These are phyloP conservation scores for Cyberlindnera maclurae DNA, from an alignment of 805 yeast species.

Conservation along the genomic window DNA sequence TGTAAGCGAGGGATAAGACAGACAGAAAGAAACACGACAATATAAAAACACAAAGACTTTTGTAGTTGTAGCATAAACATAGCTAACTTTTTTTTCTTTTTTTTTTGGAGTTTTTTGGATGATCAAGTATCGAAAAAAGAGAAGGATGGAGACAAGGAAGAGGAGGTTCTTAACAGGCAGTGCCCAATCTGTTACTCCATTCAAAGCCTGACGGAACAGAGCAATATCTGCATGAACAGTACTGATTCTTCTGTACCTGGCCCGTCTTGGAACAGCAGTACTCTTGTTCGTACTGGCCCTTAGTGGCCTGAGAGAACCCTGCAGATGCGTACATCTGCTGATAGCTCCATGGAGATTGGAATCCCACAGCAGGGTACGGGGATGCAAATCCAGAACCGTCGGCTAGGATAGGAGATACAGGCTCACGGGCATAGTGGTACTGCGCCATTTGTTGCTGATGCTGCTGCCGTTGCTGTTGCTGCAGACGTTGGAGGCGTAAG, in stretches of 20 bases:
- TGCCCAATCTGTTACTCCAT: constrained; percentile 17
- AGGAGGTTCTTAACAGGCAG: constrained; percentile 8
- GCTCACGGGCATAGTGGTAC: constrained; percentile 8
- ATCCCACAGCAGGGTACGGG: constrained; percentile 5
- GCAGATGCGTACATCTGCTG: constrained; percentile 10
- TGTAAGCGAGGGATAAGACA: background rate
- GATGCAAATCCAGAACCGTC: constrained; percentile 16
- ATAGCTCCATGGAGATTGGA: constrained; percentile 10
- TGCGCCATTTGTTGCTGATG: constrained; percentile 6
- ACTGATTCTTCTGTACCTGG: constrained; percentile 13
- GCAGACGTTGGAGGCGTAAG: constrained; percentile 8
- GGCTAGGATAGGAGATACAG: constrained; percentile 18
- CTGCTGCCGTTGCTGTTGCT: constrained; percentile 12
- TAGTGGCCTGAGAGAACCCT: constrained; percentile 6
- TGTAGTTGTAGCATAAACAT: constrained; percentile 1
- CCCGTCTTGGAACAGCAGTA: constrained; percentile 23
- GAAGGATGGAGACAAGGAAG: background rate
- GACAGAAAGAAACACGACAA: background rate
- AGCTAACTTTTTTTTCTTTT: constrained; percentile 6
- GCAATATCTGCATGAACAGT: constrained; percentile 22
- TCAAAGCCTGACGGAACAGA: constrained; percentile 12
- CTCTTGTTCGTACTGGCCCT: constrained; percentile 13
- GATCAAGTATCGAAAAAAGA: constrained; percentile 1
- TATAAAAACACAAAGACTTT: constrained; percentile 2
- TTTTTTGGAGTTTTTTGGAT: constrained; percentile 1